Evolutionary conservation across 257 asterid species (phyloP), one percentile per base, ranked within the genome.

Genomic region (Solanum habrochaites): DNA sequence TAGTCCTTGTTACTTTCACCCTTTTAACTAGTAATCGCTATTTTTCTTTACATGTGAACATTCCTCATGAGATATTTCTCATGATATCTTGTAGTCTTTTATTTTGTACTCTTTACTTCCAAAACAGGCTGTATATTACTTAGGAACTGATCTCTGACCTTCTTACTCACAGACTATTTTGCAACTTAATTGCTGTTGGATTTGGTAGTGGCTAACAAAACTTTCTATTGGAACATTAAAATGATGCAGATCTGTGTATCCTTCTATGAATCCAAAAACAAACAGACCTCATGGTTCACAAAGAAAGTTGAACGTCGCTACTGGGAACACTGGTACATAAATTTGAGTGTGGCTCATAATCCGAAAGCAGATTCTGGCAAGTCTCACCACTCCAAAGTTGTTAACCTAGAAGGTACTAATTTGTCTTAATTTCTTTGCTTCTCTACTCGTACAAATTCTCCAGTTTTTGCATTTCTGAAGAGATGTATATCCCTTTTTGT

Each of bases 251-350:
- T 97, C 89, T 95, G 97, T 71, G 86, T 97, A 86, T 94, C 99
- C 83, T 97, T 96, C 90, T 97, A 91, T 75, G 99, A 97, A 90
- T 94, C 93, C 2, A 96, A 96, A 89, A 96, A 95, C 95, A 97
- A 92, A 86, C 98, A 97, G 85, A 94, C 96, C 23, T 90, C 97
- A 64, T 96, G 99, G 99, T 97, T 97, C 91, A 89, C 95, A 43
- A 95, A 92, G 89, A 97, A 94, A 90, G 98, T 96, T 88, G 98
- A 97, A 92, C 98, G 94, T 87, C 95, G 89, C 70, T 87, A 90
- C 92, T 97, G 99, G 99, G 99, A 97, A 89, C 95, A 95, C 21
- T 96, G 99, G 99, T 94, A 93, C 87, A 91, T 97, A 92, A 93
- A 95, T 88, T 90, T 97, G 94, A 94, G 92, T 88, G 96, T 92